Evolutionary conservation across 2,329 filamentous ascomycete genomes (phyloP), one percentile per base, ranked within the genome.

Genomic region (Xylariaceae sp.): DNA sequence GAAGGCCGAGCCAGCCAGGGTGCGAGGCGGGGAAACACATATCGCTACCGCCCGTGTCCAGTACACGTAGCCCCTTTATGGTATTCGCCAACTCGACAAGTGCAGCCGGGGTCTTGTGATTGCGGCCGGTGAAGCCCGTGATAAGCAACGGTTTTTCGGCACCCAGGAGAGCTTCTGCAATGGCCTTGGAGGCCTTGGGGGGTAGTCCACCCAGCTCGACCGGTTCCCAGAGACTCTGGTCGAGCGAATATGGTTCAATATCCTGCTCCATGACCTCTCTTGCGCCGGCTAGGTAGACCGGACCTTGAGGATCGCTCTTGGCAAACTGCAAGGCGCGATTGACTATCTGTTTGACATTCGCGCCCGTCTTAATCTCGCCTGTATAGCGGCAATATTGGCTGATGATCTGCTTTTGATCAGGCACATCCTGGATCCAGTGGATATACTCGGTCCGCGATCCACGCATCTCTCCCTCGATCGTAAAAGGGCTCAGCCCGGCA

Each of bases 261-360:
- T 95, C 90, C 64, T 92, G 85, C 67, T 94, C 88, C 83, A 95
- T 89, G 1, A 90, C 83, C 70, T 95, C 90, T 59, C 90, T 77
- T 1, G 88, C 86, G 1, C 87, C 89, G 52, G 80, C 83, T 3
- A 95, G 74, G 62, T 95, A 95, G 0, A 91, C 88, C 0, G 90
- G 90, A 0, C 90, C 90, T 58, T 85, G 80, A 0, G 90, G 90
- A 49, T 86, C 86, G 26, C 84, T 89, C 45, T 75, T 87, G 0
- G 90, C 89, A 65, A 94, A 95, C 62, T 89, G 88, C 52, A 95
- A 70, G 0, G 90, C 90, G 1, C 90, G 85, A 66, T 90, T 90
- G 56, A 95, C 88, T 72, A 95, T 85, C 73, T 95, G 89, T 76
- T 95, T 95, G 56, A 95, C 83, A 65, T 95, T 95, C 66, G 81